Conservation (phyloP, 805 yeast species). For the Yarrowia phangngaensis region DNA sequence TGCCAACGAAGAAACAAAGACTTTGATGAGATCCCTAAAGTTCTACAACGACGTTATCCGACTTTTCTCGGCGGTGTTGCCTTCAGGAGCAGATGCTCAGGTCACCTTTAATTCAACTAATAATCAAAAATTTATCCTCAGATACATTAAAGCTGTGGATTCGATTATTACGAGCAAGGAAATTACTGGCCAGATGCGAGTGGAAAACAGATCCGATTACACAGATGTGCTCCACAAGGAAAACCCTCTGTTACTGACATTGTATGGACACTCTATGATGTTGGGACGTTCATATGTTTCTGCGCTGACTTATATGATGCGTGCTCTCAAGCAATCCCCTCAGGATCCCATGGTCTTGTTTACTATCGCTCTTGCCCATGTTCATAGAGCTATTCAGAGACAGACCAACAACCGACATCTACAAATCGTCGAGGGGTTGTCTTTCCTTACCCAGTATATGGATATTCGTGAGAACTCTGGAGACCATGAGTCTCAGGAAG, state of each 20-base stretch:
- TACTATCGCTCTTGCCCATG: constrained; percentile 70
- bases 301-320: constrained; percentile 68
- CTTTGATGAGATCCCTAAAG: constrained; percentile 62
- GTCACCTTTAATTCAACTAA: constrained; percentile 69
- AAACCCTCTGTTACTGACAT: constrained; percentile 64
- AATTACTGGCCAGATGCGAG: constrained; percentile 75
- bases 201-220: constrained; percentile 45
- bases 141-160: constrained; percentile 89
- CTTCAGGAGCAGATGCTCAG: constrained; percentile 56
- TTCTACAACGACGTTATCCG: constrained; percentile 67
- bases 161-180: constrained; percentile 52
- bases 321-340: constrained; percentile 63
- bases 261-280: constrained; percentile 76
- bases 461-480: constrained; percentile 44
- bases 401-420: constrained; percentile 79
- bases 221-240: constrained; percentile 34
- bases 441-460: constrained; percentile 69
- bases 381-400: constrained; percentile 90
- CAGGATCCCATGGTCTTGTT: constrained; percentile 77
- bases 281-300: constrained; percentile 80
- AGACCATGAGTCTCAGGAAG: constrained; percentile 62
- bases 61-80: constrained; percentile 62
- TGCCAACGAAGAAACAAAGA: constrained; percentile 57
- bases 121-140: constrained; percentile 82
- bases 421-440: constrained; percentile 82